Evolutionary conservation across 176 grass and related monocot species (phyloP), one percentile per base, ranked within the genome.

Genomic region (Lolium rigidum): DNA sequence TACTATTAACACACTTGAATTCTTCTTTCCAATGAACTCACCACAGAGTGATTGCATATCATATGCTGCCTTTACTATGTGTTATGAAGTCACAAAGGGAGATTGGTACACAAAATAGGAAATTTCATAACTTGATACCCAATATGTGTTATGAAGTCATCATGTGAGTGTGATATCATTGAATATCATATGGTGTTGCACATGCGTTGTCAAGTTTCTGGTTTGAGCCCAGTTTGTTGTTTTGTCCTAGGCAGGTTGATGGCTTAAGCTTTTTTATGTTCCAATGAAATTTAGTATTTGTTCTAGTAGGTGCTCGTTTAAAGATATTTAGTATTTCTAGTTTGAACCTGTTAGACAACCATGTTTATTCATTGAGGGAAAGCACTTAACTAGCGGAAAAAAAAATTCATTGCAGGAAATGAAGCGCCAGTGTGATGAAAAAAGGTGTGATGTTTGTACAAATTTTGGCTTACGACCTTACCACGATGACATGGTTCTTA

Each of bases 401-500:
- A 39, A 81, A 92, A 81, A 63, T 69, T 37, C 2, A 13, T 85
- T 94, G 61, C 93, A 98, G 96, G 96, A 94, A 79, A 98, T 98
- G 96, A 98, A 94, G 85, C 93, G 74, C 18, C 96, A 98, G 41
- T 98, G 96, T 86, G 96, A 98, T 86, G 91, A 94, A 79, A 98
- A 98, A 92, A 91, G 93, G 95, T 98, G 84, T 18, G 57, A 10
- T 80, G 58, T 60, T 81, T 78, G 48, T 60, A 56, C 73, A 55
- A 58, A 81, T 71, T 85, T 4, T 46, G 38, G 2, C 15, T 66
- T 74, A 74, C 50, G 7, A 31, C 58, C 24, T 74, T 59, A 28
- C 28, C 10, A 25, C 65, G 28, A 58, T 84, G 72, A 80, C 17
- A 47, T 59, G 67, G 56, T 18, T 35, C 77, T 87, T 86, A 72